Evolutionary conservation across 352 stramenopile species (phyloP).

Genomic region (Globisporangium barbulae): DNA sequence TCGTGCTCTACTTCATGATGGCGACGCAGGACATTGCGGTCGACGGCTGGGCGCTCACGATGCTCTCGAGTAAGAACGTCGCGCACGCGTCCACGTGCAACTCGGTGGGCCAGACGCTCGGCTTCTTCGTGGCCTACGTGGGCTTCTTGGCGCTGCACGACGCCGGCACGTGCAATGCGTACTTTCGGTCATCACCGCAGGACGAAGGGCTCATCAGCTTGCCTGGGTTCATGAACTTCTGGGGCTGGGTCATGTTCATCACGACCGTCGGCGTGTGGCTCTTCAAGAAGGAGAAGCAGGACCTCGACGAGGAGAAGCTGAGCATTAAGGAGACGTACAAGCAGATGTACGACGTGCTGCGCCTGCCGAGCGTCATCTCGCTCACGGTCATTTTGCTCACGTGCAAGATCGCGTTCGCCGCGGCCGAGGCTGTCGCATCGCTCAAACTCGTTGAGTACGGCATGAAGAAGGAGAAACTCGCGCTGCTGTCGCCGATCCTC

Average conservation of each 20-base stretch:
- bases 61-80: slow-evolving; percentile 97
- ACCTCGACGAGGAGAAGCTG: slow-evolving; percentile 59
- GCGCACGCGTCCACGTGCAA: slow-evolving; percentile 96
- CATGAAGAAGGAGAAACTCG: slow-evolving; percentile 92
- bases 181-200: slow-evolving; percentile 67
- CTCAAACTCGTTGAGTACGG: slow-evolving; percentile 93
- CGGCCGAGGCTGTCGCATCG: slow-evolving; percentile 87
- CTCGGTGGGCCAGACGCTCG: slow-evolving; percentile 95
- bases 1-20: slow-evolving; percentile 98
- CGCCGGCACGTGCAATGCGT: slow-evolving; percentile 86
- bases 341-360: slow-evolving; percentile 84
- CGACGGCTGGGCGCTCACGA: slow-evolving; percentile 99
- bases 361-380: slow-evolving; percentile 82
- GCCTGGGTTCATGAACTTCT: slow-evolving; percentile 91
- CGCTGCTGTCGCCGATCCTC: slow-evolving; percentile 82
- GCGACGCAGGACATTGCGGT: slow-evolving; percentile 99
- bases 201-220: slow-evolving; percentile 84
- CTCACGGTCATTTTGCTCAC: slow-evolving; percentile 91
- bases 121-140: slow-evolving; percentile 98
- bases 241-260: slow-evolving; percentile 91
- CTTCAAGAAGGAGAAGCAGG: slow-evolving; percentile 89
- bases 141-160: slow-evolving; percentile 98
- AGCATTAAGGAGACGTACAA: slow-evolving; percentile 89
- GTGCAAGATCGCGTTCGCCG: slow-evolving; percentile 90
- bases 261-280: slow-evolving; percentile 90